Evolutionary conservation across 805 yeast species (phyloP), one percentile per base, ranked within the genome.

Genomic region (Saccharomyces kudriavzevii): DNA sequence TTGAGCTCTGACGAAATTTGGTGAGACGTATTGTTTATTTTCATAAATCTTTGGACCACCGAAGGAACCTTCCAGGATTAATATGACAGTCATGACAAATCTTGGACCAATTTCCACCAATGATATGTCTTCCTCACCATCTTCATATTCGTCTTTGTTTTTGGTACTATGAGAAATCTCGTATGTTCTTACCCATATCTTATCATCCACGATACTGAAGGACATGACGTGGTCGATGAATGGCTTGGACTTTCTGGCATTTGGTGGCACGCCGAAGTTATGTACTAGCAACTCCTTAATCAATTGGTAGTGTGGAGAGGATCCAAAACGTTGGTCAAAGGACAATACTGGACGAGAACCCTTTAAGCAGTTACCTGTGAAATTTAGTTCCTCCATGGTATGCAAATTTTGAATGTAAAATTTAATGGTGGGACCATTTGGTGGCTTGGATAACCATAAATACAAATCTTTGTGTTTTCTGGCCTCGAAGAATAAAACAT

Each of bases 41-140:
- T 94, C 98, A 73, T 89, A 94, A 60, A 94, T 90, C 78, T 91
- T 89, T 59, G 98, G 97, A 22, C 99, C 99, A 53, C 97, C 92
- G 64, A 94, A 94, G 1, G 97, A 89, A 49, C 99, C 99, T 75
- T 94, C 98, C 58, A 92, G 78, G 51, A 94, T 83, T 55, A 95
- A 84, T 61, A 94, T 91, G 58, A 86, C 84, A 2, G 98, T 92
- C 75, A 94, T 78, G 31, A 94, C 98, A 60, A 90, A 85, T 70
- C 99, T 82, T 51, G 99, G 99, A 2, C 99, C 99, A 61, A 94
- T 89, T 76, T 94, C 99, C 54, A 94, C 87, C 62, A 94, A 77
- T 17, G 89, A 82, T 57, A 88, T 71, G 57, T 89, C 89, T 43
- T 82, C 82, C 51, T 69, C 71, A 40, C 68, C 71, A 31, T 70